Base-by-base conservation (phyloP, 1,139 yeast genomes). In the Saccharomyces pastorianus region DNA sequence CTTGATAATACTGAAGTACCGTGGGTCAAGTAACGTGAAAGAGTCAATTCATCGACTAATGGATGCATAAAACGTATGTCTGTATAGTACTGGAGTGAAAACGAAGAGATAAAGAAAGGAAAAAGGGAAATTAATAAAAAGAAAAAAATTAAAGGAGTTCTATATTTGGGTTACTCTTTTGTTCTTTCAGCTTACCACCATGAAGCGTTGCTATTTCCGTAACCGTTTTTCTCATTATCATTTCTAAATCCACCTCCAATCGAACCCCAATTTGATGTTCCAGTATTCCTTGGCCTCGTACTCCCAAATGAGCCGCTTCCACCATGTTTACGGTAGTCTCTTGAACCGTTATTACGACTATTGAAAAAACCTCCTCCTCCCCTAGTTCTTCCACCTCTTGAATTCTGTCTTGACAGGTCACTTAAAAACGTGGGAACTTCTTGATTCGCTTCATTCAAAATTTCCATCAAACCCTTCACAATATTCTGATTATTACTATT, bases 361-460 rank as follows among this genome's bases (percentile, higher is more conserved):
- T 17, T 38, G 17, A 52, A 48, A 6, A 29, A 25, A 55, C 71
- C 71, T 46, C 68, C 65, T 53, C 86, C 82, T 58, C 84, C 79
- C 17, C 85, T 75, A 53, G 83, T 76, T 56, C 84, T 76, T 58
- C 81, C 75, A 60, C 85, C 84, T 63, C 77, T 78, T 53, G 84
- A 74, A 53, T 81, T 75, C 76, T 90, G 97, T 75, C 95, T 85
- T 56, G 88, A 77, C 64, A 89, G 81, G 63, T 84, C 80, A 63
- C 79, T 81, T 71, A 93, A 81, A 78, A 93, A 93, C 58, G 81
- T 81, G 61, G 99, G 99, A 63, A 90, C 86, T 72, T 91, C 97
- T 78, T 93, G 99, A 77, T 93, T 90, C 59, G 98, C 97, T 76
- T 93, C 99, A 64, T 82, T 74, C 68, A 93, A 83, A 66, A 93